Conservation (phyloP, 129 eudicot genomes). For the Apium graveolens region DNA sequence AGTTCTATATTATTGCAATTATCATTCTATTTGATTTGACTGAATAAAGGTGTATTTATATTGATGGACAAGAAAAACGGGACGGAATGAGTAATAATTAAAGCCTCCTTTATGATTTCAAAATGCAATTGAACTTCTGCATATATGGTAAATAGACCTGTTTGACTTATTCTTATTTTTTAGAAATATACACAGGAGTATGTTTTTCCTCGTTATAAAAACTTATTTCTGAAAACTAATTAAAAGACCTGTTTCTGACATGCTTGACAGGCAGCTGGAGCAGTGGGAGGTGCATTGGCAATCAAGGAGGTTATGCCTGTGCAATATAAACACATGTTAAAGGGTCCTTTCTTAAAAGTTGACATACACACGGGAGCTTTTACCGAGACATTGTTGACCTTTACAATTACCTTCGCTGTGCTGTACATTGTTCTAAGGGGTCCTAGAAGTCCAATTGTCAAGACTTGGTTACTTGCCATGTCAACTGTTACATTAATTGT, state of each 20-base stretch:
- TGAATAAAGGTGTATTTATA: too few species aligned
- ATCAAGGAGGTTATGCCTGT: conserved; percentile 67
- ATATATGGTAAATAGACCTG: too few species aligned
- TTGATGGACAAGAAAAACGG: too few species aligned
- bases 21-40: too few species aligned
- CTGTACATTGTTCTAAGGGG: conserved; percentile 60
- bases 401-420: conserved; percentile 49
- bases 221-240: not conserved
- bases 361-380: conserved; percentile 84
- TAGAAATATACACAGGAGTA: too few species aligned
- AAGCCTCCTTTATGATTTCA: too few species aligned
- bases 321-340: conserved; percentile 63
- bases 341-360: conserved; percentile 78
- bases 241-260: too few species aligned
- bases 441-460: conserved; percentile 45
- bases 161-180: too few species aligned
- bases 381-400: conserved; percentile 80
- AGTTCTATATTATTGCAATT: too few species aligned
- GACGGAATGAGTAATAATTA: too few species aligned
- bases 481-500: conserved; percentile 57
- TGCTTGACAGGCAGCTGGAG: conserved; percentile 61
- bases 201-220: too few species aligned
- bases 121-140: too few species aligned
- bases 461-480: conserved; percentile 70
- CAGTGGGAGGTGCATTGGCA: conserved; percentile 75